Evolutionary conservation across 2,329 filamentous ascomycete species (phyloP).

Genomic region (Aspergillus fructus): DNA sequence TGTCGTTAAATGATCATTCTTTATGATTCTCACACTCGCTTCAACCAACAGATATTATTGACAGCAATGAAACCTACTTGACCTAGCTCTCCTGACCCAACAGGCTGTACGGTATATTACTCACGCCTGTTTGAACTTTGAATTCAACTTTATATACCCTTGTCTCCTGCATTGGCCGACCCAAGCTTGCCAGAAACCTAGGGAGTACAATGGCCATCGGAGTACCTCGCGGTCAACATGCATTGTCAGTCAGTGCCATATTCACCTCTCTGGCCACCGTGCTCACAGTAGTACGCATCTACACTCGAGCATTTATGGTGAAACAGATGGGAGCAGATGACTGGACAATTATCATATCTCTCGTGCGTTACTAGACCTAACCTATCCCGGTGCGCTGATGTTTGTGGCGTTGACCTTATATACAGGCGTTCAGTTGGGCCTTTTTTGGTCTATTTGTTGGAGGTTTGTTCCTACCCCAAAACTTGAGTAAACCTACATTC

Average conservation of each 20-base stretch:
- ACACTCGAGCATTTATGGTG: constrained; percentile 35
- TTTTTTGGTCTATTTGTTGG: constrained; percentile 32
- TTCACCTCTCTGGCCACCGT: constrained; percentile 32
- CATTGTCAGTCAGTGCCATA: constrained; percentile 28
- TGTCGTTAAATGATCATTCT: background rate
- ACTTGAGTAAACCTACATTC: background rate
- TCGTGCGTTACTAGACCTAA: constrained; percentile 23
- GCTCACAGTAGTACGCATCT: constrained; percentile 41
- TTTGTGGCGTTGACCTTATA: background rate
- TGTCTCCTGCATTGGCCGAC: background rate
- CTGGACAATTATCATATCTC: constrained; percentile 36
- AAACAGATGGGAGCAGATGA: constrained; percentile 39
- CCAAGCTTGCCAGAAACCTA: background rate
- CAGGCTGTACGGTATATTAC: background rate
- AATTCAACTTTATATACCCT: background rate
- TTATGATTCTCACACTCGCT: background rate
- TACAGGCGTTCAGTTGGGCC: constrained; percentile 28
- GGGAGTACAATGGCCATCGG: constrained; percentile 25
- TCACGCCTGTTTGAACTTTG: background rate
- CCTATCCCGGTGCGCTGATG: background rate
- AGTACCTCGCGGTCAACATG: constrained; percentile 25
- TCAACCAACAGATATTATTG: background rate
- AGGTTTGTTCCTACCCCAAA: constrained; percentile 21
- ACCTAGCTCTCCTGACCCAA: background rate
- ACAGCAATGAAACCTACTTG: background rate